Evolutionary conservation across 208 protist genomes (phyloP), one percentile per base, ranked within the genome.

Genomic region (Crithidia sp.): DNA sequence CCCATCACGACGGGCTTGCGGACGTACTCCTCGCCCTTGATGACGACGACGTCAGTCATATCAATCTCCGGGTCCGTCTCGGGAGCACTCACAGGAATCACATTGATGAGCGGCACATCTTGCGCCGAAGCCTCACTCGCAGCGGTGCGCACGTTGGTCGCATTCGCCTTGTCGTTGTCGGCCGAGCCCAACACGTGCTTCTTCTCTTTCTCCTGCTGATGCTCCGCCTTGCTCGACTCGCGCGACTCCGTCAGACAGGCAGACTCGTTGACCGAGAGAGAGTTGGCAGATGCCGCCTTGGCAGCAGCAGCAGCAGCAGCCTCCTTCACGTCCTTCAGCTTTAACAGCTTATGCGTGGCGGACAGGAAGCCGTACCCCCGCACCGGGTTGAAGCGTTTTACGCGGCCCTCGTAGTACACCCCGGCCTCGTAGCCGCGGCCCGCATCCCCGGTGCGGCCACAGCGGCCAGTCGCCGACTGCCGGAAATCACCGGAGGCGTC

Each of bases 341-440:
- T 63, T 12, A 77, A n/a, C 36, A 89, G 74, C 49, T 86, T 74
- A 62, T 84, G 70, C 4, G 79, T 85, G 3, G 85, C 85, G 5
- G 82, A 85, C 7, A 90, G 71, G 67, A 90, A 90, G 10, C 85
- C 85, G 64, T 87, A 92, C 17, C 87, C 84, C 28, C 84, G 83
- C 47, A 86, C 77, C 12, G 81, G 87, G 44, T 89, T 89, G 73
- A 87, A 92, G n/a, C 87, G 87, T 74, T 89, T 90, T 36, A 93
- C 85, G 2, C 79, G 61, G 4, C 87, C 87, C 49, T 90, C 87
- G 71, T 92, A 92, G 82, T 81, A 86, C 57, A 76, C 76, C 37
- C 82, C 82, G 19, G 84, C 71, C 17, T 75, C 68, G 64, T 84
- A 92, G 47, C 67, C 75, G 13, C 47, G 68, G 37, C 87, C 87